Evolutionary conservation across 805 yeast species (phyloP), one percentile per base, ranked within the genome.

Genomic region (Wickerhamiella shivajii): DNA sequence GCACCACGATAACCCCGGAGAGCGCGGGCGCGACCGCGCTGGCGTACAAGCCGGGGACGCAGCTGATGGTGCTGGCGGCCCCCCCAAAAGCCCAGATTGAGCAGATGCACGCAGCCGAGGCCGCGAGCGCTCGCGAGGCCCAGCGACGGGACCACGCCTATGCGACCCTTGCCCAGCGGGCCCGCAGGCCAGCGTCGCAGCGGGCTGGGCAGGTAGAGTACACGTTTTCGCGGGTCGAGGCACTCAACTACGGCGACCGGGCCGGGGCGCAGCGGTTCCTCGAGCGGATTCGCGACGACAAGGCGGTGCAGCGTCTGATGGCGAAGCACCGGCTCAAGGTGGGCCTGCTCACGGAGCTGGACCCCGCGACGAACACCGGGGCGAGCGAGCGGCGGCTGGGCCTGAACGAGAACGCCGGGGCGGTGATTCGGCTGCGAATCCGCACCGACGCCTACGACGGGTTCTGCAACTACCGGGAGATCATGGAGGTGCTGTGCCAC

Each of bases 391-490:
- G 43, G 9, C 44, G 49, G 29, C 43, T 58, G 18, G 63, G 63
- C 2, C 44, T 53, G 12, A 58, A 58, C 36, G 36, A 48, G 22
- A 52, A 53, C 37, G 36, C 33, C 18, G 63, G 63, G 10, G 45
- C 53, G 38, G 47, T 42, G 23, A 58, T 58, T 19, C 50, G 51
- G 34, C 46, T 58, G 20, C 50, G 63, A 6, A 42, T 58, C 12
- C 43, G 63, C 15, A 58, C 61, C 9, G 63, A 59, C 38, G 47
- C 42, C 34, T 56, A 57, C 37, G 50, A 49, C 18, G 63, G 63
- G 6, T 58, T 47, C 37, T 41, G 60, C 27, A 39, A 44, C 34
- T 58, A 57, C 38, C 46, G 42, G 28, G 52, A 51, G 26, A 44
- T 59, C 15, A 36, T 52, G 24, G 49, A 45, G 31, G 57, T 55